Base-by-base conservation (phyloP, 1,139 yeast species). In the Sugiyamaella novakii region DNA sequence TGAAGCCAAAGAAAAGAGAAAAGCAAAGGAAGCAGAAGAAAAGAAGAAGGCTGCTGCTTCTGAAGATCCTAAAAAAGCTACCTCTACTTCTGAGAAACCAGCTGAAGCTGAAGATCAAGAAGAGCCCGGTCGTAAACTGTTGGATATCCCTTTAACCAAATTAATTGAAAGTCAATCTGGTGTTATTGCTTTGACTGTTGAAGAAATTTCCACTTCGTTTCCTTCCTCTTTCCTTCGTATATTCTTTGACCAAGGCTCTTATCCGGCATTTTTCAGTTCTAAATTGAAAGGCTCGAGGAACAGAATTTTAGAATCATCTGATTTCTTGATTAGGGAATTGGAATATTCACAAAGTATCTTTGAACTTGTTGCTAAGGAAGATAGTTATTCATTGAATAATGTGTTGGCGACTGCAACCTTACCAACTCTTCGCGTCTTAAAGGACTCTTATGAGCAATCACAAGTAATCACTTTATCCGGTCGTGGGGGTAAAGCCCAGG, bases 171-270 rank as follows among this genome's bases (percentile, higher is more conserved):
- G 81, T 64, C 77, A 80, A 56, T 74, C 87, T 43, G 99, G 98
- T 72, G 81, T 89, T 17, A 72, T 91, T 49, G 84, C 84, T 1
- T 78, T 76, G 58, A 82, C 87, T 46, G 63, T 92, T 31, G 65
- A 81, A 29, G 74, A 71, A 29, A 66, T 83, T 34, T 41, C 49
- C 17, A 25, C 42, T 11, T 68, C 78, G 38, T 75, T 76, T 54
- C 75, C 74, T 29, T 80, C 78, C 51, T 72, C 80, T 5, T 86
- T 75, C 60, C 71, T 91, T 29, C 95, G 88, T 65, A 77, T 82
- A 0, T 84, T 78, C 63, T 82, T 87, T 59, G 97, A 91, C 66
- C 83, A 81, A 57, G 79, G 74, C 55, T 85, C 89, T 3, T 81
- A 79, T 63, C 73, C 83, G 15, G 78, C 81, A 51, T 83, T 73